These are phyloP conservation scores for Rhodotorula sp. DNA, from an alignment of 1,284 basidiomycete species.

Conservation along the genomic window DNA sequence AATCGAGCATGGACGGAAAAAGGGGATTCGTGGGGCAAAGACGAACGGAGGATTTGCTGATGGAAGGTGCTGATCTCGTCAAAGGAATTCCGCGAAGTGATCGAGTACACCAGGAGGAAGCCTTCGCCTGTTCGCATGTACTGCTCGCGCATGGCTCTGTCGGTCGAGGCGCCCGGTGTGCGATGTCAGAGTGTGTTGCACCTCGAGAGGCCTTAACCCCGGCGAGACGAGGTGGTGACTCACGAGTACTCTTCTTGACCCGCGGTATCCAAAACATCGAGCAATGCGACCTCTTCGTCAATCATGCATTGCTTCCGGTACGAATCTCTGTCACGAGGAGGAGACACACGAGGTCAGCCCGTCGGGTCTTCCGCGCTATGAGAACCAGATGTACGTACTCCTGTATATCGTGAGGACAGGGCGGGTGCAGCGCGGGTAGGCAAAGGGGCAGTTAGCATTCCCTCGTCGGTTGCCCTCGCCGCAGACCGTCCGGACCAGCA, in stretches of 20 bases:
- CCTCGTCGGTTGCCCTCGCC: not conserved
- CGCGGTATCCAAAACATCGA: slow-evolving; percentile 97
- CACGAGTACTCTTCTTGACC: slow-evolving; percentile 98
- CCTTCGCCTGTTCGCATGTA: slow-evolving; percentile 98
- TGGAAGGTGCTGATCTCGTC: slow-evolving; percentile 96
- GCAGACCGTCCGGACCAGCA: not conserved
- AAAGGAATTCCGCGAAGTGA: slow-evolving; percentile 96
- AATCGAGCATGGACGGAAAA: too few relatives aligned
- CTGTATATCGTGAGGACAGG: not conserved
- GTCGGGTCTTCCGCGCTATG: not conserved
- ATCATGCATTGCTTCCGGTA: slow-evolving; percentile 95
- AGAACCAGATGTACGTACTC: slow-evolving; percentile 6
- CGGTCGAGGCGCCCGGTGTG: too few relatives aligned
- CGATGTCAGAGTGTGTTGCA: too few relatives aligned
- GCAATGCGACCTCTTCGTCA: slow-evolving; percentile 93
- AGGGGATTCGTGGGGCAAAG: too few relatives aligned
- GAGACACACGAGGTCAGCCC: not conserved
- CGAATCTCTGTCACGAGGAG: slow-evolving; percentile 59
- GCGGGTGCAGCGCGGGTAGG: not conserved
- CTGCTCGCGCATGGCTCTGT: slow-evolving; percentile 92
- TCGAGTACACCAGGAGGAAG: slow-evolving; percentile 97
- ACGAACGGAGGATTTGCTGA: slow-evolving; percentile 84
- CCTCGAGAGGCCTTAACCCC: not conserved
- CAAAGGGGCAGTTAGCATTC: not conserved
- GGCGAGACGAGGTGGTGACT: slow-evolving; percentile 48